These are phyloP conservation scores for Aureobasidium sp. DNA, from an alignment of 2,329 filamentous ascomycete species.

Conservation along the genomic window DNA sequence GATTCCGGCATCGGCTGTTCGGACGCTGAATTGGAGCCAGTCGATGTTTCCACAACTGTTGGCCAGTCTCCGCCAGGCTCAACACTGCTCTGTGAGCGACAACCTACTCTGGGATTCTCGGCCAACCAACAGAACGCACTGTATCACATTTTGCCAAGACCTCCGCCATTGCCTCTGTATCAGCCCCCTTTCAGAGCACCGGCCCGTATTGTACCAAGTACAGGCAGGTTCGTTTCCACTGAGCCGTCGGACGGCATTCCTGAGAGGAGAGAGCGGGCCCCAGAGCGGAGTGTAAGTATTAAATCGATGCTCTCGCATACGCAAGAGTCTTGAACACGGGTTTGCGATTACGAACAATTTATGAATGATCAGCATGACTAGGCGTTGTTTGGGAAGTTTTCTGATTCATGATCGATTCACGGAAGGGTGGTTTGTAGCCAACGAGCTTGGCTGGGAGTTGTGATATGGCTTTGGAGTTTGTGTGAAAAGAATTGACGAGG, in stretches of 20 bases:
- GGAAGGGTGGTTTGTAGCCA: not conserved
- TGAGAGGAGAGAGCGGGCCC: not conserved
- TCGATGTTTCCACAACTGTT: not conserved
- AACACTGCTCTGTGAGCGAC: not conserved
- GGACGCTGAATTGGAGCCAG: conserved; percentile 38
- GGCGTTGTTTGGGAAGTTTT: not conserved
- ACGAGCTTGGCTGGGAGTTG: not conserved
- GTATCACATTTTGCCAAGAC: conserved; percentile 13
- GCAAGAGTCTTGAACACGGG: not conserved
- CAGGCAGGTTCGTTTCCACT: not conserved
- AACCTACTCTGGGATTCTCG: not conserved
- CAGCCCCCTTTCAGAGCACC: conserved; percentile 26
- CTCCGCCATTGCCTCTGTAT: conserved; percentile 27
- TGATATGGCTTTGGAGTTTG: no score
- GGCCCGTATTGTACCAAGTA: not conserved
- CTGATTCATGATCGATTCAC: not conserved
- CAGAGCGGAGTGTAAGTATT: conserved; percentile 1
- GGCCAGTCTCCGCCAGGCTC: not conserved
- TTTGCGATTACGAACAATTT: not conserved
- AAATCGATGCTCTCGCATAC: conserved; percentile 9
- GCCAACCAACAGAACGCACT: not conserved
- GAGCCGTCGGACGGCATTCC: not conserved
- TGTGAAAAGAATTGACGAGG: not conserved
- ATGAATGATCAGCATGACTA: not conserved
- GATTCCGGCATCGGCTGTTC: conserved; percentile 61